These are phyloP conservation scores for Planoprotostelium fungivorum DNA, from an alignment of 78 protist genomes.

Conservation along the genomic window DNA sequence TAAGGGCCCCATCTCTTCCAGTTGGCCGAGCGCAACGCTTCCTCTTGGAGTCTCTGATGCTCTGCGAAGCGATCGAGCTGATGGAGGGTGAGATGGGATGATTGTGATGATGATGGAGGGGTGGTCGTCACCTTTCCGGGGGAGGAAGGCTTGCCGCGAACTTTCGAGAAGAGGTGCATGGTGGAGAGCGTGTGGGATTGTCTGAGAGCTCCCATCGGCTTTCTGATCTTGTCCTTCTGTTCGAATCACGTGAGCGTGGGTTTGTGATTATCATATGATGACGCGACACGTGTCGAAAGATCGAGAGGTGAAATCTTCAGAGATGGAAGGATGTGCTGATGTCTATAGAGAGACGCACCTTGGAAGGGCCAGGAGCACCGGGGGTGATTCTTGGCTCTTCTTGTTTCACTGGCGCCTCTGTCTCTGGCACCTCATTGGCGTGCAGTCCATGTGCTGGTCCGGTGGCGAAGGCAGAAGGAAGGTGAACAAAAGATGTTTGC, in stretches of 20 bases:
- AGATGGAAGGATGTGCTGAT: no score
- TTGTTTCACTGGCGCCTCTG: no score
- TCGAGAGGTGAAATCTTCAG: no score
- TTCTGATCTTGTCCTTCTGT: background rate
- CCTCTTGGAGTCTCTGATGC: background rate
- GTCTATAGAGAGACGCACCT: no score
- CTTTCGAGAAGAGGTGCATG: background rate
- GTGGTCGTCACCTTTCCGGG: background rate
- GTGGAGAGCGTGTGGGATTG: background rate
- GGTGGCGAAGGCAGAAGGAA: background rate
- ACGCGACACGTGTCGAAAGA: no score
- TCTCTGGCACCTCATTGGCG: no score
- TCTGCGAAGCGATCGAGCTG: background rate
- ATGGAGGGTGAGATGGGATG: background rate
- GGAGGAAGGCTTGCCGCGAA: background rate
- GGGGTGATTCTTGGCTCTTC: background rate
- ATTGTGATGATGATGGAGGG: background rate
- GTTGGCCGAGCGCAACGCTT: background rate
- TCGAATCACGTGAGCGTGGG: background rate
- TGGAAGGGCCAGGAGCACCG: background rate
- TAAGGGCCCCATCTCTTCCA: slow-evolving; percentile 55
- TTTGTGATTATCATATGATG: no score
- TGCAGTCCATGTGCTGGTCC: no score
- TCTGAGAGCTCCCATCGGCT: background rate
- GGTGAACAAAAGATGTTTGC: background rate